Conservation (phyloP, 352 stramenopile genomes). For the Plasmopara halstedii region DNA sequence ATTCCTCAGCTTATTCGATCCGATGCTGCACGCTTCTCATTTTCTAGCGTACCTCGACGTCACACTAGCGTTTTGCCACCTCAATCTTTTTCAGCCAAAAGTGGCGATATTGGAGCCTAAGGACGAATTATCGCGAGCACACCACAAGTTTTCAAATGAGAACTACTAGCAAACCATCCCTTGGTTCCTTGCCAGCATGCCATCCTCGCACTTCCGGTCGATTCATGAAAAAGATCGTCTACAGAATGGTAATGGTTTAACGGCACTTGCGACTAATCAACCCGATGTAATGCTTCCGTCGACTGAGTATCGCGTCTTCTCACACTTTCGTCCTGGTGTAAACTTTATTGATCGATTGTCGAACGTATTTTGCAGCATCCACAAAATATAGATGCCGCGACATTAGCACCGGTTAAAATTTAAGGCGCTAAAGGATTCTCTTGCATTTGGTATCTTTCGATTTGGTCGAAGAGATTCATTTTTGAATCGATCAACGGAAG, state of each 20-base stretch:
- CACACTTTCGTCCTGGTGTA: conserved; percentile 71
- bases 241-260: conserved; percentile 85
- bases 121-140: conserved; percentile 3
- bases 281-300: conserved; percentile 78
- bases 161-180: conserved; percentile 64
- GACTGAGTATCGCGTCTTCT: conserved; percentile 66
- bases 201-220: conserved; percentile 80
- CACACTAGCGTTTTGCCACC: not conserved
- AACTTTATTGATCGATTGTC: conserved; percentile 66
- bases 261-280: conserved; percentile 64
- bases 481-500: conserved; percentile 42
- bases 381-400: conserved; percentile 47
- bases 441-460: conserved; percentile 84
- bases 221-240: conserved; percentile 78
- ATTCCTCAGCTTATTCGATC: too few relatives aligned
- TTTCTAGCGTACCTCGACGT: conserved; percentile 3
- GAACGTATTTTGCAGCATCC: conserved; percentile 66
- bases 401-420: conserved; percentile 83
- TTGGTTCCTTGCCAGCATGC: conserved; percentile 89
- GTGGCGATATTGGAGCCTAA: conserved; percentile 10
- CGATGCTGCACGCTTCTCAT: conserved; percentile 20
- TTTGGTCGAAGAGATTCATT: conserved; percentile 73
- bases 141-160: conserved; percentile 67
- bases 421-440: conserved; percentile 73
- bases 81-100: conserved; percentile 7